Evolutionary conservation across 1,284 basidiomycete genomes (phyloP), one percentile per base, ranked within the genome.

Genomic region (Ceratorhiza oryzae-sativae): DNA sequence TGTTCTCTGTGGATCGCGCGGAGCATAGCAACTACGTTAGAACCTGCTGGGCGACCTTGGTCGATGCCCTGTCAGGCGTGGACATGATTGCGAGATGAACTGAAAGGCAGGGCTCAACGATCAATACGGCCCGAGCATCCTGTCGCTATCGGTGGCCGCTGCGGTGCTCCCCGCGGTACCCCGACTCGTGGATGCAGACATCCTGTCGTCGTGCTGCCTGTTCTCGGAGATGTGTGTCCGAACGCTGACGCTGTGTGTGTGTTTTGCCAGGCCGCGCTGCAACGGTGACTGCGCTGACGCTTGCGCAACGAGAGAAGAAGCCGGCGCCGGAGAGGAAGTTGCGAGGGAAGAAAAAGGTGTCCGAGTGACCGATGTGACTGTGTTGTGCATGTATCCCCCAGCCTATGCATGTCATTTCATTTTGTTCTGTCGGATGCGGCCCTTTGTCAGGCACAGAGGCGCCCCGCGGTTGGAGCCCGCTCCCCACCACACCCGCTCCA

Each of bases 1-100:
- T 39, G 36, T 39, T 39, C 13, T 13, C 36, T 39, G 13, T 13
- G 8, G 36, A n/a, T n/a, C n/a, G n/a, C n/a, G 36, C 36, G 36
- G 13, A 6, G 13, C 13, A 13, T 45, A 82, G 87, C 87, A 89
- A 80, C 87, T 85, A 86, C 86, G 86, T 87, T 88, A 90, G 89
- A 91, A 88, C 75, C 77, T 73, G 73, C 72, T 73, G 68, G 68
- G 68, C 74, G 70, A 74, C 74, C 86, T 88, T 87, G 82, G 90
- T 87, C 81, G 80, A 82, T 76, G 77, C 79, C 71, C 88, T 85
- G 90, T 82, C 86, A 89, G 90, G 91, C 86, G 90, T 91, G 89
- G 91, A 92, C 88, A 90, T 82, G 90, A 87, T 86, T 92, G 90
- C 90, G 87, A 92, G 80, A 92, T 75, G 84, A 74, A 81, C 85